Evolutionary conservation across 345 rosid species (phyloP).

Genomic region (Erysimum cheiranthoides): DNA sequence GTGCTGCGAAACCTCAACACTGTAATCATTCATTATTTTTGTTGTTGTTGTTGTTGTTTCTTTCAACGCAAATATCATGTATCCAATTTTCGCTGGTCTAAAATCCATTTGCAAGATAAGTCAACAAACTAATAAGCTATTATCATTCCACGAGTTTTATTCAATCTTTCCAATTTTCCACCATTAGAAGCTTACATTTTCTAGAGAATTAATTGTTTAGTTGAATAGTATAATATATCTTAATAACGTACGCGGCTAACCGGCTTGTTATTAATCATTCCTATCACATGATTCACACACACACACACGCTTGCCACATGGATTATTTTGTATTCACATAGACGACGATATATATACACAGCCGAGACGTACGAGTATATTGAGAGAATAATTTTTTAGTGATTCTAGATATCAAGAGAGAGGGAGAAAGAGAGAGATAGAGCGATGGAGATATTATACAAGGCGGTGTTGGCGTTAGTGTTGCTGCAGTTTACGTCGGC

Average conservation of each 20-base stretch:
- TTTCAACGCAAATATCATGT: neutral
- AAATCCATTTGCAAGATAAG: neutral
- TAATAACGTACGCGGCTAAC: slow-evolving; percentile 28
- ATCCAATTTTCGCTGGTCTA: neutral
- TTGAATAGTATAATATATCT: neutral
- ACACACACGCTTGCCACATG: slow-evolving; percentile 27
- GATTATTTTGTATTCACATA: neutral
- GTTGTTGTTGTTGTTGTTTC: neutral
- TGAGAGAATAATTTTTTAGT: slow-evolving; percentile 1
- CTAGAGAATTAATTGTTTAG: neutral
- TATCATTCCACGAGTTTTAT: neutral
- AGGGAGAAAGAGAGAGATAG: neutral
- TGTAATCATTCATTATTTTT: slow-evolving; percentile 9
- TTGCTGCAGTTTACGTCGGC: slow-evolving; percentile 42
- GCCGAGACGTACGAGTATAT: neutral
- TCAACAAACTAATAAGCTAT: neutral
- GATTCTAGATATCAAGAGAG: neutral
- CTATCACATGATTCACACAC: slow-evolving; percentile 19
- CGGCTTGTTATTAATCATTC: slow-evolving; percentile 14
- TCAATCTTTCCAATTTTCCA: neutral
- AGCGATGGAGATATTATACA: slow-evolving; percentile 40
- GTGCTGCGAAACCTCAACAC: slow-evolving; percentile 30
- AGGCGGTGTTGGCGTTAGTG: slow-evolving; percentile 48
- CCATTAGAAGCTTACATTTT: neutral
- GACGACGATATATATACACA: slow-evolving; percentile 9